Percentiles rank a stretch among this genome's conserved stretches.
Conservation (phyloP, 148 eudicot species). For the Persicaria maculosa region DNA sequence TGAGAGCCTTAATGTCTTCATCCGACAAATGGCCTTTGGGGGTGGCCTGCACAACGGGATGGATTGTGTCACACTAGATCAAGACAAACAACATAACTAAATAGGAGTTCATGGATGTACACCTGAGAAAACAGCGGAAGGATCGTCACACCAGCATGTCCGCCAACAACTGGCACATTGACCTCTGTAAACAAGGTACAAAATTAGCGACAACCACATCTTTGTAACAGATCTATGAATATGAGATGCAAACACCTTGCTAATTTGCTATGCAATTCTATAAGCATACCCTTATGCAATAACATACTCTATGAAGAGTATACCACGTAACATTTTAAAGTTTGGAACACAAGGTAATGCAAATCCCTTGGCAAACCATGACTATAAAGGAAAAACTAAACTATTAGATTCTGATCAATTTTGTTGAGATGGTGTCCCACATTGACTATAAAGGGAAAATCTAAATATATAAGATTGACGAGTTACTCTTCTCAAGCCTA, state of each 20-base stretch:
- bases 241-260: not conserved
- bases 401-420: not conserved
- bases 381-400: not conserved
- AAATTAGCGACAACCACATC: not conserved
- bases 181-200: conserved; percentile 37
- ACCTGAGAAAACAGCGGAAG: conserved; percentile 94
- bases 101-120: not conserved
- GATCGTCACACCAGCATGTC: conserved; percentile 89
- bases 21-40: conserved; percentile 62
- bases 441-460: no score
- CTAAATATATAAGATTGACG: no score
- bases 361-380: not conserved
- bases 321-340: no score
- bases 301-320: not conserved
- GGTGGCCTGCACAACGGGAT: conserved; percentile 39
- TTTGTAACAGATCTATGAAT: not conserved
- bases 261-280: not conserved
- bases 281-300: not conserved
- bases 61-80: not conserved
- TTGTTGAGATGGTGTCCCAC: no score
- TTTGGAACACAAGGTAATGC: not conserved
- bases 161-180: conserved; percentile 88
- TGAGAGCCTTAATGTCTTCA: conserved; percentile 50
- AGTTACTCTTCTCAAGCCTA: no score
- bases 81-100: not conserved